Percentiles rank a stretch among this genome's conserved stretches.
These are phyloP conservation scores for Tylopilus rubrobrunneus DNA, from an alignment of 768 basidiomycete species.

Conservation along the genomic window DNA sequence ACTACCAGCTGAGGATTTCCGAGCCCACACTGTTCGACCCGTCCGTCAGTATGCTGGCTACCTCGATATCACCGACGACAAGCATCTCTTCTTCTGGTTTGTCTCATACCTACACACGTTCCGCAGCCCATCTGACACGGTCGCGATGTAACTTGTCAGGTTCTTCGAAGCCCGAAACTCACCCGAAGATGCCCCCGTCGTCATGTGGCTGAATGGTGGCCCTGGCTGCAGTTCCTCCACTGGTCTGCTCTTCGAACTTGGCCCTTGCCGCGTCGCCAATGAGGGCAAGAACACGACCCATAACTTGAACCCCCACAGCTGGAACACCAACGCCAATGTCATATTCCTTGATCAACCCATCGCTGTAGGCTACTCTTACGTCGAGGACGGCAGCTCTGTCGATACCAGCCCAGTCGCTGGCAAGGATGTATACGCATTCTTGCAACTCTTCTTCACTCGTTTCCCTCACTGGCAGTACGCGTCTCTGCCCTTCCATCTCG, in stretches of 20 bases:
- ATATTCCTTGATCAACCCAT: slow-evolving; percentile 73
- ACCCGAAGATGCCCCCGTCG: slow-evolving; percentile 74
- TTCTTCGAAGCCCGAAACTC: slow-evolving; percentile 83
- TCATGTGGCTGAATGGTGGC: slow-evolving; percentile 89
- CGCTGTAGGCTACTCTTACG: slow-evolving; percentile 88
- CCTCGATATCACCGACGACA: slow-evolving; percentile 73
- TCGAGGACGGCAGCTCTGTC: slow-evolving; percentile 68
- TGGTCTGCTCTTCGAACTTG: slow-evolving; percentile 89
- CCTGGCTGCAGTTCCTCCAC: slow-evolving; percentile 72
- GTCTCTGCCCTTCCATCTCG: slow-evolving; percentile 70
- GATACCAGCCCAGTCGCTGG: slow-evolving; percentile 82
- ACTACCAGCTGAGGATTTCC: slow-evolving; percentile 57
- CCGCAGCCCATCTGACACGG: neutral
- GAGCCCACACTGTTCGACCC: slow-evolving; percentile 76
- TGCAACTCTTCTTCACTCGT: slow-evolving; percentile 68
- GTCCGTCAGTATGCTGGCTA: slow-evolving; percentile 71
- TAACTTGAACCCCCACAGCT: slow-evolving; percentile 82
- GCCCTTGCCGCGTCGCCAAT: slow-evolving; percentile 75
- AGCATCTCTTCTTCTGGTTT: slow-evolving; percentile 87
- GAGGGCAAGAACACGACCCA: slow-evolving; percentile 63
- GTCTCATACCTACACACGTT: slow-evolving; percentile 11
- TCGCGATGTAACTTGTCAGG: slow-evolving; percentile 38
- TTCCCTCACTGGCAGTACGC: too few species aligned
- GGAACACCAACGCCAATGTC: slow-evolving; percentile 71
- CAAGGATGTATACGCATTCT: slow-evolving; percentile 84